These are phyloP conservation scores for Kodamaea plutei DNA, from an alignment of 1,139 yeast genomes.

Conservation along the genomic window DNA sequence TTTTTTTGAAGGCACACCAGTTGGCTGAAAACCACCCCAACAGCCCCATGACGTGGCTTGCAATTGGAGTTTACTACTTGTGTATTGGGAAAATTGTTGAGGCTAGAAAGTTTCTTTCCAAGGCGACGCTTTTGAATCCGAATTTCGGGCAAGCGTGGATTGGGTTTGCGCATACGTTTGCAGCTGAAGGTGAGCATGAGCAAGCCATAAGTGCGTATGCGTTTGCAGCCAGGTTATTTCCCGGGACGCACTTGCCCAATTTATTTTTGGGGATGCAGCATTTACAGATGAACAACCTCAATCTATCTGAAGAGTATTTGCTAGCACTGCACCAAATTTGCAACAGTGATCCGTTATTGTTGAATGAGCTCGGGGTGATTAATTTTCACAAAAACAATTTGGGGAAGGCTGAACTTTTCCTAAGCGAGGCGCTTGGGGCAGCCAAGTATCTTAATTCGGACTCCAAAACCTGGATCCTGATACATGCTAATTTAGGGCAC, in stretches of 20 bases:
- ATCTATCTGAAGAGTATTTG: conserved; percentile 83
- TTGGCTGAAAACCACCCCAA: conserved; percentile 83
- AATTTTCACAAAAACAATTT: conserved; percentile 73
- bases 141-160: conserved; percentile 97
- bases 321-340: conserved; percentile 73
- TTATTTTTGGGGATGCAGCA: conserved; percentile 96
- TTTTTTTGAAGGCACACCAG: conserved; percentile 79
- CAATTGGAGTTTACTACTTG: conserved; percentile 87
- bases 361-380: conserved; percentile 91
- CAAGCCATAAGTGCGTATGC: conserved; percentile 98
- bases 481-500: conserved; percentile 87
- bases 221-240: conserved; percentile 89
- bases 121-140: conserved; percentile 85
- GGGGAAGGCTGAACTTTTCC: conserved; percentile 62
- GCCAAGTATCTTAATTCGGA: conserved; percentile 71
- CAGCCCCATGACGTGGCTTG: conserved; percentile 84
- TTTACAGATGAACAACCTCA: conserved; percentile 76
- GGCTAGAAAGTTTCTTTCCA: conserved; percentile 83
- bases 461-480: conserved; percentile 80
- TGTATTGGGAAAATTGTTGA: conserved; percentile 71
- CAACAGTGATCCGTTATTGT: conserved; percentile 75
- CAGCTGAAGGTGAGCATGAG: conserved; percentile 96
- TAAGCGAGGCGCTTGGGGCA: conserved; percentile 69
- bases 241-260: conserved; percentile 90
- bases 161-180: conserved; percentile 97